A percentile compares a stretch with the other conserved stretches of the same genome.
Evolutionary conservation across 495 filamentous ascomycete species (phyloP).

Genomic region (Talaromyces ruber): DNA sequence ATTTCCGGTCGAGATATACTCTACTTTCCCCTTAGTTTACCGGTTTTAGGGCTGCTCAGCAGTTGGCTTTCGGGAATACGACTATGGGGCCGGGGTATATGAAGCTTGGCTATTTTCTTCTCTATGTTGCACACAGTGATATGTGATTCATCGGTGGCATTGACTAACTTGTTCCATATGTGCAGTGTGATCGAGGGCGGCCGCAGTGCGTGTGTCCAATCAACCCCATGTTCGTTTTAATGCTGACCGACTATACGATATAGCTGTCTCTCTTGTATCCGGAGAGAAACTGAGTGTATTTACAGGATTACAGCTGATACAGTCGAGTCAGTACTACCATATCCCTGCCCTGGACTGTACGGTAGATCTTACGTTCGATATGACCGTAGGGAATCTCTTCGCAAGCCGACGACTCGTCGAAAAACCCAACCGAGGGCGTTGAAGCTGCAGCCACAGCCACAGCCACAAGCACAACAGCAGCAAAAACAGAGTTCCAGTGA

Average conservation of each 20-base stretch:
- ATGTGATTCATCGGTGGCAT: not conserved
- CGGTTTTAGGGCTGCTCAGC: not conserved
- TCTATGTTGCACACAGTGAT: not conserved
- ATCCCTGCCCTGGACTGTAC: constrained; percentile 20
- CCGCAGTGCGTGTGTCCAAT: constrained; percentile 1
- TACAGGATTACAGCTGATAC: constrained; percentile 7
- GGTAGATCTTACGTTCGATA: constrained; percentile 17
- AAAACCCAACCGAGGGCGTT: constrained; percentile 1
- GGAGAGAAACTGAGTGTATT: constrained; percentile 5
- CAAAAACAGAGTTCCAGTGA: constrained; percentile 1
- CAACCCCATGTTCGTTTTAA: constrained; percentile 6
- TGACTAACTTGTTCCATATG: not conserved
- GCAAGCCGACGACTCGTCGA: constrained; percentile 14
- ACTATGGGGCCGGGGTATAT: not conserved
- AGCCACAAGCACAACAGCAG: not conserved
- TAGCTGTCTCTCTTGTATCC: constrained; percentile 9
- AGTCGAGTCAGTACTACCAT: constrained; percentile 18
- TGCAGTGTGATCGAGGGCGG: constrained; percentile 8
- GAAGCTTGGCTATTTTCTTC: not conserved
- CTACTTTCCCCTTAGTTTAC: not conserved
- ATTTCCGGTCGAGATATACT: not conserved
- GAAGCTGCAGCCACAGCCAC: not conserved
- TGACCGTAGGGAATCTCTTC: constrained; percentile 3
- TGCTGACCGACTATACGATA: not conserved
- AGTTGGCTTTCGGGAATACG: not conserved